Evolutionary conservation across 306 rosid genomes (phyloP).

Genomic region (Lathyrus sativus): DNA sequence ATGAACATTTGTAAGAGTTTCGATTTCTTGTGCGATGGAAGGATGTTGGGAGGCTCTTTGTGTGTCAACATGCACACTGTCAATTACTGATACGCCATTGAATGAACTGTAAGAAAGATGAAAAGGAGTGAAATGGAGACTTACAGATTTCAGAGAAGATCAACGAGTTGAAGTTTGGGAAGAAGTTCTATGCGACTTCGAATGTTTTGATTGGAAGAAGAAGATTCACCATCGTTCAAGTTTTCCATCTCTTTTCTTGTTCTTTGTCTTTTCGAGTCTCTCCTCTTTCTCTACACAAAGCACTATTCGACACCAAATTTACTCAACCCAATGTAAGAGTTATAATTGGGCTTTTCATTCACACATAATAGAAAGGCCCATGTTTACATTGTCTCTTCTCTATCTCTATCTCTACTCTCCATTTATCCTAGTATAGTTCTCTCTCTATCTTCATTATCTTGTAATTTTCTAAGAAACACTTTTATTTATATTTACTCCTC

Average conservation of each 20-base stretch:
- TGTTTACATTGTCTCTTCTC: no score
- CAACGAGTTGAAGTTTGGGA: conserved; percentile 69
- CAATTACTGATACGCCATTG: conserved; percentile 47
- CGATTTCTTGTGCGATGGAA: conserved; percentile 83
- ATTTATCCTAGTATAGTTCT: no score
- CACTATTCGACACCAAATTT: neutral
- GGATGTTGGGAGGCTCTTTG: conserved; percentile 88
- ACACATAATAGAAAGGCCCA: neutral
- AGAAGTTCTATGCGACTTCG: conserved; percentile 71
- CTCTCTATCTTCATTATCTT: no score
- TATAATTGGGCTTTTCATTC: neutral
- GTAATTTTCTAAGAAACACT: no score
- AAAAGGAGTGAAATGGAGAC: conserved; percentile 7
- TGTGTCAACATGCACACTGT: conserved; percentile 47
- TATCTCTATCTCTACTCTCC: no score
- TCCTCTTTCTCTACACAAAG: neutral
- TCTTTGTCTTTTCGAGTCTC: neutral
- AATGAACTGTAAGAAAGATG: no score
- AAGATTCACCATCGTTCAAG: no score
- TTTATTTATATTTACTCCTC: no score
- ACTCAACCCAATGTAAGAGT: neutral
- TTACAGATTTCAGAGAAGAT: conserved; percentile 74
- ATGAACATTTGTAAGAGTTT: conserved; percentile 76
- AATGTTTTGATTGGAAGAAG: conserved; percentile 41
- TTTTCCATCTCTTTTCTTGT: neutral